Evolutionary conservation across 2,329 filamentous ascomycete species (phyloP).

Genomic region (Neonectria punicea): DNA sequence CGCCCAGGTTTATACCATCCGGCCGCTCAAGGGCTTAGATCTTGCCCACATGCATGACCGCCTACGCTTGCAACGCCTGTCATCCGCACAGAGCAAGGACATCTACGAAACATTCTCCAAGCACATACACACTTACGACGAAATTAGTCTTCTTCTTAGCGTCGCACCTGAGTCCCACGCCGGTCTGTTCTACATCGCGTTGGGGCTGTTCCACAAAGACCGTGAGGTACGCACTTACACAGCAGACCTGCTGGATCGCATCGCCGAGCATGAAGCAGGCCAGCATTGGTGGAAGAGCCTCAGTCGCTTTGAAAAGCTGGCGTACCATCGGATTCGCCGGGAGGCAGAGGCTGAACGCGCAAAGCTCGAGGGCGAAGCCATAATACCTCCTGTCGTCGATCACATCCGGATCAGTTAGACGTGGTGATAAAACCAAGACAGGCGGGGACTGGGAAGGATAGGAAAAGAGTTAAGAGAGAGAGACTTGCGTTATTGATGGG

Average conservation of each 20-base stretch:
- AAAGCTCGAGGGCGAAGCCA: slow-evolving; percentile 57
- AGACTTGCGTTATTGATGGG: slow-evolving; percentile 18
- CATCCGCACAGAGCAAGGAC: slow-evolving; percentile 78
- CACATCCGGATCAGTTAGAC: slow-evolving; percentile 60
- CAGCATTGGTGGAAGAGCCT: slow-evolving; percentile 91
- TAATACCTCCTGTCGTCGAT: slow-evolving; percentile 53
- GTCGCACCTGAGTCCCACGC: slow-evolving; percentile 87
- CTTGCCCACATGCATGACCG: slow-evolving; percentile 93
- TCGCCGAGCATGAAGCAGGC: slow-evolving; percentile 88
- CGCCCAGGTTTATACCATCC: slow-evolving; percentile 70
- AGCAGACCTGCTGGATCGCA: slow-evolving; percentile 82
- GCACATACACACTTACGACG: slow-evolving; percentile 82
- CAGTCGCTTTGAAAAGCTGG: slow-evolving; percentile 88
- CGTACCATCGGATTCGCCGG: slow-evolving; percentile 81
- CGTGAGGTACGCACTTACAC: slow-evolving; percentile 80
- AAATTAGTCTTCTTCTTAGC: slow-evolving; percentile 84
- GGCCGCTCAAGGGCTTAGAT: slow-evolving; percentile 83
- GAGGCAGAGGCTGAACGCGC: slow-evolving; percentile 66
- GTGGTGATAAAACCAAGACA: background rate
- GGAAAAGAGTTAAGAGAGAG: background rate
- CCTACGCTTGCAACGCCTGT: slow-evolving; percentile 82
- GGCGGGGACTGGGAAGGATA: background rate
- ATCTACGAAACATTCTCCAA: slow-evolving; percentile 86
- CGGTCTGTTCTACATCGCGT: slow-evolving; percentile 88
- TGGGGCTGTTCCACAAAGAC: slow-evolving; percentile 92